Base-by-base conservation (phyloP, 1,139 yeast genomes). In the Tardiomyces blankii region DNA sequence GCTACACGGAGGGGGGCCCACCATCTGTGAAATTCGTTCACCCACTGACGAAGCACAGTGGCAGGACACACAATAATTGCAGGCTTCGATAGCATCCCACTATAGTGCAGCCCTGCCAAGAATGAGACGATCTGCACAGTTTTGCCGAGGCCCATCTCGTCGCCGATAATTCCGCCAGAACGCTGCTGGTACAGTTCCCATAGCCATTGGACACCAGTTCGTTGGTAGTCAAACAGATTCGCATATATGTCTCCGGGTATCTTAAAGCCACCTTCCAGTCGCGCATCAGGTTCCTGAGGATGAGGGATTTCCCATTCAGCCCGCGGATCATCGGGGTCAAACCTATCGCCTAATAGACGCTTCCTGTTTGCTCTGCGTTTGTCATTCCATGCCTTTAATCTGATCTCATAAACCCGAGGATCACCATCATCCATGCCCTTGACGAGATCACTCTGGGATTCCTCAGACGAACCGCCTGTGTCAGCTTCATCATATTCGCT, bases 131-230 rank as follows among this genome's bases (percentile, higher is more conserved):
- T 75, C 61, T 91, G 98, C 46, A 91, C 83, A 0, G 98, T 91
- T 59, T 91, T 91, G 2, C 98, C 98, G 14, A 91, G 66, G 0
- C 98, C 98, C 98, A 91, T 91, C 63, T 91, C 98, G 64, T 91
- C 98, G 30, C 97, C 96, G 42, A 91, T 75, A 11, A 91, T 91
- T 0, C 98, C 98, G 1, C 98, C 98, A 1, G 91, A 81, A 46
- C 78, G 80, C 59, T 89, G 97, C 18, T 79, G 73, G 57, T 86
- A 82, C 18, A 91, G 69, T 58, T 91, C 99, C 69, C 79, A 78
- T 2, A 78, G 67, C 84, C 84, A 78, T 49, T 78, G 68, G 1
- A 69, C 87, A 51, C 97, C 88, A 0, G 98, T 91, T 57, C 86
- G 85, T 57, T 91, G 98, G 60, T 91, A 93, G 54, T 87, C 95